Conservation (phyloP, 2,329 filamentous ascomycete genomes). For the Seiridium cupressi region DNA sequence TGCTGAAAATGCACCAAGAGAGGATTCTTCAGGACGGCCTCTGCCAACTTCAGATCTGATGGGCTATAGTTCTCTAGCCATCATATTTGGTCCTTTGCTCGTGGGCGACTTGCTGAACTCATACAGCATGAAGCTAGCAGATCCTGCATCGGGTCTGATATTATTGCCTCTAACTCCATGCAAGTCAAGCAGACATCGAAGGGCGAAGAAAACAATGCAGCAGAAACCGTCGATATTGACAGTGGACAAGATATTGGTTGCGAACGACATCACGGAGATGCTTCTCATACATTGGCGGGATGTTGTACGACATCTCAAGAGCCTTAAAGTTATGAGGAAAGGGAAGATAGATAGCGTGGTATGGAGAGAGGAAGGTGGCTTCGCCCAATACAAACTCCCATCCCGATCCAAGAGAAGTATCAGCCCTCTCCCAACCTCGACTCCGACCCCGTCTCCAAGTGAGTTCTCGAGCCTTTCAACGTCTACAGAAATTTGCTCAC, state of each 20-base stretch:
- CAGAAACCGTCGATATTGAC: constrained; percentile 22
- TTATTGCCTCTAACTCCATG: constrained; percentile 42
- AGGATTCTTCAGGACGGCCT: constrained; percentile 50
- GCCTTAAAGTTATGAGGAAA: constrained; percentile 33
- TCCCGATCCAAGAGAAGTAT: neutral
- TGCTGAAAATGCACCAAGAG: constrained; percentile 51
- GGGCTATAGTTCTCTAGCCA: constrained; percentile 62
- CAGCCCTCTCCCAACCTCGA: constrained; percentile 35
- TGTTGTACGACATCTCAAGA: constrained; percentile 58
- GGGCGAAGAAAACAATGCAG: constrained; percentile 18
- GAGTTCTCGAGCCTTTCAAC: constrained; percentile 8
- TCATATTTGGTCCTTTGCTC: constrained; percentile 64
- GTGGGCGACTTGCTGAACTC: constrained; percentile 55
- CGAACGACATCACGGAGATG: constrained; percentile 63
- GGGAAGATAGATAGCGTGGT: neutral
- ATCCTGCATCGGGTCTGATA: constrained; percentile 38
- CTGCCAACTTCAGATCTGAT: constrained; percentile 58
- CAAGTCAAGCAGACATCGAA: constrained; percentile 38
- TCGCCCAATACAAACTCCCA: too few relatives aligned
- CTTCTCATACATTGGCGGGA: constrained; percentile 65
- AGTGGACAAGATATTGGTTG: constrained; percentile 57
- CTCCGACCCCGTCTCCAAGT: constrained; percentile 28
- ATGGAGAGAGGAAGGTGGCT: too few relatives aligned
- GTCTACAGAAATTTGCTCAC: neutral
- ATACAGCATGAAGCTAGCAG: constrained; percentile 46